Base-by-base conservation (phyloP, 139 green algal genomes). In the Yamagishiella unicocca region DNA sequence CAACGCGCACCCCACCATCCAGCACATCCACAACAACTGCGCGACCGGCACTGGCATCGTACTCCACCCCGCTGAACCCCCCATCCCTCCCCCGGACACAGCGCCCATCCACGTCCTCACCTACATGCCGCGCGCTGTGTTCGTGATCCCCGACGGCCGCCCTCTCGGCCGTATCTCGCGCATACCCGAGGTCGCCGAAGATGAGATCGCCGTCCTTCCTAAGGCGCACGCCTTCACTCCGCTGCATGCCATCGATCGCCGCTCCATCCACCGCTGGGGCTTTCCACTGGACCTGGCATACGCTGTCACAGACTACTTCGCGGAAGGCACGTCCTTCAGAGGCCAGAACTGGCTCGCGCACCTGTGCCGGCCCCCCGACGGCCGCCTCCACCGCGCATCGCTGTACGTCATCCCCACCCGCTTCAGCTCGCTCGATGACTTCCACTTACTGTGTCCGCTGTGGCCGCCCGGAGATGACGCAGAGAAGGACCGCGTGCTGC, bases 11-110 rank as follows among this genome's bases (percentile, higher is more conserved):
- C 22, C 29, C 12, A 17, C 35, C 19, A 17, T 75, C 10, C 67
- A 75, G 10, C 67, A 75, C n/a, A n/a, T 75, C 35, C 24, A 75
- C 67, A 75, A 75, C 67, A 75, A 75, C 67, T 17, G 35, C 17
- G 67, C 67, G 19, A 75, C 67, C 10, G 67, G 35, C 6, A 29
- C 17, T 37, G 67, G 35, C 35, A 53, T 75, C 17, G 35, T 75
- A 6, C 35, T 75, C 12, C 67, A 75, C 17, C 35, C 35, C 10
- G 37, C 7, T 4, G 67, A 75, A 37, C 67, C 67, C 6, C 8
- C 10, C 9, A 37, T 75, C 6, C 67, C 62, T 6, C 14, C 6
- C 4, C n/a, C 62, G 7, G 8, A 42, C 6, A 19, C 6, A 17
- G 62, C 62, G 5, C 29, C 29, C 8, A 40, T 71, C n/a, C 62